Evolutionary conservation across 2,329 filamentous ascomycete species (phyloP), one percentile per base, ranked within the genome.

Genomic region (Scedosporium boydii): DNA sequence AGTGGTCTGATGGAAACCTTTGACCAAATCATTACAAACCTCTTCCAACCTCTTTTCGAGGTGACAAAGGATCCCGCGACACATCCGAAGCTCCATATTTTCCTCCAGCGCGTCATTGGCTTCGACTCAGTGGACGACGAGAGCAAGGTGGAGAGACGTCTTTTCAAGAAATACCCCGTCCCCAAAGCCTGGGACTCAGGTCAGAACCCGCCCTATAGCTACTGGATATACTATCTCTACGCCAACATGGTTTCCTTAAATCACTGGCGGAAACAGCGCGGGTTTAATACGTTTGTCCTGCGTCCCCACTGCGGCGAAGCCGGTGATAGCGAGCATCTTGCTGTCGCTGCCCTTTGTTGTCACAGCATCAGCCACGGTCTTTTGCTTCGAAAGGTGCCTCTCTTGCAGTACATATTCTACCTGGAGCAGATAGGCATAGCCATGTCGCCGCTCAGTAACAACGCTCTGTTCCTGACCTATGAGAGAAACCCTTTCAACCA

Each of bases 371-470:
- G 91, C 69, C 95, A 99, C 71, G 95, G 95, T 21, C 83, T 99
- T 62, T 78, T 96, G 62, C 82, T 99, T 46, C 88, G 95, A 65
- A 99, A 99, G 73, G 93, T 98, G 2, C 95, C 95, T 2, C 77
- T 99, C 64, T 77, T 99, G 62, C 95, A 99, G 74, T 99, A 99
- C 74, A 86, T 98, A 59, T 99, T 96, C 77, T 99, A 99, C 70
- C 85, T 99, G 21, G 93, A 99, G 71, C 93, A 98, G 72, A 97
- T 99, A 65, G 95, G 95, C 63, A 95, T 99, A 66, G 95, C 95
- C 65, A 99, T 99, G 95, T 98, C 93, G n/a, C 95, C 95, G 2
- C 82, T 99, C 56, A 96, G 92, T 74, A 99, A 99, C 78, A 99
- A 99, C 69, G 95, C 95, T 0, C 78, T 99, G 38, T 99, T 99